Evolutionary conservation across 192 early-diverging fungal species (phyloP), one percentile per base, ranked within the genome.

Genomic region (Coemansia biformis): DNA sequence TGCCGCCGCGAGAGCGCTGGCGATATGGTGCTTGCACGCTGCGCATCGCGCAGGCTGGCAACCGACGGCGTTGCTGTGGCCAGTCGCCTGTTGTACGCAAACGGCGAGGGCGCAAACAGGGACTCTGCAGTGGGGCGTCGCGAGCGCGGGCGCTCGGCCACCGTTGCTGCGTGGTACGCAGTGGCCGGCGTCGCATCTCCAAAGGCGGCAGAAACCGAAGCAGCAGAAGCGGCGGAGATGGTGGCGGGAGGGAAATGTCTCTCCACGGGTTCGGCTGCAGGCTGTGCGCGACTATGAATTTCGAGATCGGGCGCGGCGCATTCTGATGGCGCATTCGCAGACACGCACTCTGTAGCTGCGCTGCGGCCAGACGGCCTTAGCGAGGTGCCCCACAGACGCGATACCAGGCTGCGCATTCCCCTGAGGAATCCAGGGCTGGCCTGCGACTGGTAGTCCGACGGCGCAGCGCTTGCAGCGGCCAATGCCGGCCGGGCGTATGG

Each of bases 21-120:
- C 12, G 44, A 38, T 28, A 66, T 49, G 24, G 29, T 41, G 28
- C 46, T 65, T 32, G 48, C 45, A n/a, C 63, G 58, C 16, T 42
- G 54, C 44, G 57, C 57, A 17, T 74, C 63, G 46, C 57, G 63
- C n/a, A 66, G 33, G 24, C 54, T 66, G 15, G 70, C 70, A 0
- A 66, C 51, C 18, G 59, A 66, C 2, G 70, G 63, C 16, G 70
- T 59, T 1, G 70, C 70, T 1, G 59, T 42, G 8, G 63, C 70
- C 35, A 74, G 54, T 7, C 42, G 59, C 43, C 62, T 57, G 50
- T 74, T 74, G 19, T 74, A 74, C n/a, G 70, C 70, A 58, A 66
- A 74, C 6, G 70, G 62, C 30, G 70, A 66, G 8, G 63, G 63
- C 8, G 43, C 63, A 66, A 71, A 71, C 13, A 56, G 11, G 11